A percentile compares a stretch with the other conserved stretches of the same genome.
phyloP scores from a whole-genome alignment of 768 basidiomycete genomes.

The Cystoderma amianthinum region DNA sequence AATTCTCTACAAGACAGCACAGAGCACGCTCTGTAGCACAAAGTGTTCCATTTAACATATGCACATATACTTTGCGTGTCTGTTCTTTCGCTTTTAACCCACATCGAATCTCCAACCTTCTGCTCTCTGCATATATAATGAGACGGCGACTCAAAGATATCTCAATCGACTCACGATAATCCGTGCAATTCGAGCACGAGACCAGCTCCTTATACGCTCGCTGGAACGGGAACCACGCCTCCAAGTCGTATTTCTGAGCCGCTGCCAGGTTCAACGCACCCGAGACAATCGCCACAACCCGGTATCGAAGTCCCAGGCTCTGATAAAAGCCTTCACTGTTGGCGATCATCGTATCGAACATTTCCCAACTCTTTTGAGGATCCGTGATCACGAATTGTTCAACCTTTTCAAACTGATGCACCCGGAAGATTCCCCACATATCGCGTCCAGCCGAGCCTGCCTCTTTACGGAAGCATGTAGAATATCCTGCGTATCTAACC shows the following conservation, averaged over 20 bases:
- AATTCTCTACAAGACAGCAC: slow-evolving; percentile 98
- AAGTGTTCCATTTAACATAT: slow-evolving; percentile 98
- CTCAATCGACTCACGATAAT: slow-evolving; percentile 79
- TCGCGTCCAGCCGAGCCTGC: slow-evolving; percentile 96
- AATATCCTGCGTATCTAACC: slow-evolving; percentile 80
- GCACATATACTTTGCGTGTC: slow-evolving; percentile 88
- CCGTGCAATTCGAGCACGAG: slow-evolving; percentile 97
- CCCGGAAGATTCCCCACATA: slow-evolving; percentile 99
- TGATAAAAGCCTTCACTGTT: slow-evolving; percentile 95
- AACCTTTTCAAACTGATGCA: slow-evolving; percentile 99
- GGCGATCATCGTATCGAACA: slow-evolving; percentile 86
- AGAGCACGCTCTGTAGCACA: slow-evolving; percentile 96
- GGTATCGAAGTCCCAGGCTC: slow-evolving; percentile 88
- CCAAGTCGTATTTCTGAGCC: slow-evolving; percentile 94
- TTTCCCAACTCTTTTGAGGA: slow-evolving; percentile 90
- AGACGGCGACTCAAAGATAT: slow-evolving; percentile 1
- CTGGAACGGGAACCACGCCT: slow-evolving; percentile 99
- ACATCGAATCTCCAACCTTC: slow-evolving; percentile 88
- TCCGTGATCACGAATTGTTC: slow-evolving; percentile 96
- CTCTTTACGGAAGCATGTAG: slow-evolving; percentile 98
- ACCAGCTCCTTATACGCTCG: slow-evolving; percentile 95
- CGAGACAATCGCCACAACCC: slow-evolving; percentile 90
- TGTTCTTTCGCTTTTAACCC: slow-evolving; percentile 91
- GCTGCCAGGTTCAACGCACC: slow-evolving; percentile 96
- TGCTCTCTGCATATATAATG: slow-evolving; percentile 55